Base-by-base conservation (phyloP, 106 monocot species). In the Dendrobium officinale region DNA sequence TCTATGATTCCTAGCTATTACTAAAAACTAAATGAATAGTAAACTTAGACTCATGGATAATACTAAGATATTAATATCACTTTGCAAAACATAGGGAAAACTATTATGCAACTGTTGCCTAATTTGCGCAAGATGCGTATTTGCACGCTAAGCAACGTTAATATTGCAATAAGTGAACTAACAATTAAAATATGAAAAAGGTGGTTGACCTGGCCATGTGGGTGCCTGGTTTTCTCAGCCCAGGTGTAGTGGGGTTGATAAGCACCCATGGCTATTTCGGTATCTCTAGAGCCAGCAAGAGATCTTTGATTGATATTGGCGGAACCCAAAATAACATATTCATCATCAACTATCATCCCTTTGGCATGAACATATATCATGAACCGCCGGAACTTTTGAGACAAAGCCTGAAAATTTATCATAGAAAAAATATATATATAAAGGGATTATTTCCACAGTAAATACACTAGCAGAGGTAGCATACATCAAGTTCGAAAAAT, bases 331-430 rank as follows among this genome's bases (percentile, higher is more conserved):
- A 95, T 90, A 40, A 95, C 85, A 81, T 90, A 95, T 56, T 95
- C 95, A 75, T 95, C 95, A 68, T 95, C 95, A 6, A 95, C 92
- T 20, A 92, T 88, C 95, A 95, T 95, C 49, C 92, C 95, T 55
- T 95, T 95, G 18, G 90, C 90, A 79, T 92, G 95, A 73, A 95
- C 95, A 77, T 95, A 95, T 49, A 92, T 91, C 95, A 95, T 95
- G 84, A 95, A 95, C 27, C 95, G 84, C 18, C 92, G 85, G 51
- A 70, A 66, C 47, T 89, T 95, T 79, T 82, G 85, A 17, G 84
- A 76, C 43, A 67, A 51, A 19, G 75, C 82, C 92, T 92, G 85
- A 73, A 41, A 77, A 75, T 17, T 58, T 58, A 58, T 58, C 6
- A 45, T 8, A 45, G 9, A 45, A 45, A 45, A 44, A 45, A n/a